Percentiles rank a stretch among this genome's conserved stretches.
Conservation (phyloP, 768 basidiomycete genomes). For the Leccinellum albellum region DNA sequence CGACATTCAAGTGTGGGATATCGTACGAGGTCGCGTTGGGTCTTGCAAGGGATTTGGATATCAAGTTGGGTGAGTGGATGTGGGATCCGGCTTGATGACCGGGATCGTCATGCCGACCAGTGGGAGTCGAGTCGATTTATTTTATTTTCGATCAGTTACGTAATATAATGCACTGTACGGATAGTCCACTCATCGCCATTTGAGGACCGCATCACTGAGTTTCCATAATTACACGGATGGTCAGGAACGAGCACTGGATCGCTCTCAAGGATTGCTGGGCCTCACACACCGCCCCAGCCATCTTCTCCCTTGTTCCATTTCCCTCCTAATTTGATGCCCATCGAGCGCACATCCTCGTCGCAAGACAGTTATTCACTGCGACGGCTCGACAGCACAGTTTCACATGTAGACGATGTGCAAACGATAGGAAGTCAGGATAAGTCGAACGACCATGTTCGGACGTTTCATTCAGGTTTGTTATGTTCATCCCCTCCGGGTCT, state of each 20-base stretch:
- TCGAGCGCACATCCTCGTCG: slow-evolving; percentile 8
- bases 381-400: slow-evolving; percentile 1
- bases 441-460: slow-evolving; percentile 5
- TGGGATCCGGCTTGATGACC: slow-evolving; percentile 50
- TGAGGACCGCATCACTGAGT: not conserved
- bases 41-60: slow-evolving; percentile 58
- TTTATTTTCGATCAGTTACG: no score
- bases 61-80: slow-evolving; percentile 59
- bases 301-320: not conserved
- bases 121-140: not conserved
- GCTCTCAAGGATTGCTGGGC: not conserved
- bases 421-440: slow-evolving; percentile 23
- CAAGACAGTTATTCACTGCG: slow-evolving; percentile 16
- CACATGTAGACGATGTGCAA: slow-evolving; percentile 7
- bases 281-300: not conserved
- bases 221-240: not conserved
- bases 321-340: slow-evolving; percentile 16
- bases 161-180: no score
- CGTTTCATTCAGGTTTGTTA: slow-evolving; percentile 20
- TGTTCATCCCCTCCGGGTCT: no score
- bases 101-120: not conserved
- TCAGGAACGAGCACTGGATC: not conserved
- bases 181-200: not conserved
- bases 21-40: slow-evolving; percentile 51
- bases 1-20: slow-evolving; percentile 73